Evolutionary conservation across 176 grass and related monocot genomes (phyloP), one percentile per base, ranked within the genome.

Genomic region (Oryza officinalis): DNA sequence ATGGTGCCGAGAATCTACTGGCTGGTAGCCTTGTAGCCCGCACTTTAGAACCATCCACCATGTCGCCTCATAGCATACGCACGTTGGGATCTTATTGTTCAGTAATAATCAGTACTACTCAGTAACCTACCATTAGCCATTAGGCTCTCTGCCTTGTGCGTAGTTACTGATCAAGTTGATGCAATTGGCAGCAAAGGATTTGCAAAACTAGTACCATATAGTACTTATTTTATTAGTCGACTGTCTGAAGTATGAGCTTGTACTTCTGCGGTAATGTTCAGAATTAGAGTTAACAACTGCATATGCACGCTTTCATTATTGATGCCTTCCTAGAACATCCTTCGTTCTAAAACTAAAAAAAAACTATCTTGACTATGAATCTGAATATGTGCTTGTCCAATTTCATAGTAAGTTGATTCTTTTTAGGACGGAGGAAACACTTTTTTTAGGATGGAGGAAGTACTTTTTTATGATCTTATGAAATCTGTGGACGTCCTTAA

Each of bases 41-140:
- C 54, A 27, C 85, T 90, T 83, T 61, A 79, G 79, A 86, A 37
- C 80, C 61, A 31, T 83, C 79, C 88, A 86, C 68, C 63, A 28
- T 9, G 60, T 68, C 4, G 46, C 47, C 79, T 52, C 64, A 70
- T 75, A 77, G 28, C 76, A 80, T 49, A 60, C 1, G 69, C 76
- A 69, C 59, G 68, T 61, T 27, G 71, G 38, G 41, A 78, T 74
- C 37, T 38, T 38, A 75, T 63, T 41, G 0, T 41, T 41, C 40
- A 41, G 40, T 41, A 41, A 41, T 41, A 41, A 41, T 41, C 40
- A 41, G 40, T 15, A 13, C 44, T 15, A 13, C 44, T 31, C 50
- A 71, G 35, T 13, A 83, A 25, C 40, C 10, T 27, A 66, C 33
- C 33, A 35, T 35, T 35, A 35, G 5, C 37, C 26, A 31, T n/a